Base-by-base conservation (phyloP, 805 yeast genomes). In the Candida pseudoglaebosa region DNA sequence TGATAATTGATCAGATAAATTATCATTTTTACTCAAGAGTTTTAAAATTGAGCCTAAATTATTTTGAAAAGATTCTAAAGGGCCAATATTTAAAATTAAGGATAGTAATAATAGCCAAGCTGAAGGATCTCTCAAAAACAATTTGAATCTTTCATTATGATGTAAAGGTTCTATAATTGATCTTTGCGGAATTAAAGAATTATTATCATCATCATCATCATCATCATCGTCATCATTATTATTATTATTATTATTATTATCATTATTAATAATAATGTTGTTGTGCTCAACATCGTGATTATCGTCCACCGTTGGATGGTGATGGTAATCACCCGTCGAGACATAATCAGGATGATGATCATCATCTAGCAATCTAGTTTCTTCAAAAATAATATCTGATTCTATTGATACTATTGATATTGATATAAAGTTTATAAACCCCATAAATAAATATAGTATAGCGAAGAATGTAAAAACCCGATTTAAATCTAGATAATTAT, bases 21-120 rank as follows among this genome's bases (percentile, higher is more conserved):
- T 49, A 2, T 54, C 48, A 12, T 36, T 28, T 2, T 42, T 31
- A 8, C 37, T 36, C 8, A 37, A 36, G 16, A 28, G 59, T 29
- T 63, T 59, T n/a, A 82, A 62, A 9, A 90, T 65, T 5, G 89
- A 81, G 1, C 91, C 93, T 72, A 90, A 73, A 54, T 89, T 86
- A 39, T 88, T 84, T 45, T 86, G 78, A 57, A 77, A 88, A 71
- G 87, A 78, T 52, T 90, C 98, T 40, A 86, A 65, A 0, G 96
- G 91, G 0, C 98, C 98, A 19, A 86, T 61, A 24, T 81, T 72
- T 33, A 87, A 60, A 19, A 89, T 67, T 38, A 89, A 70, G 8
- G 88, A 73, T 2, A 73, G 42, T 18, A 84, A 67, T n/a, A 87
- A 60, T 2, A 82, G 42, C 69, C 86, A 81, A 33, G 87, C 76